These are phyloP conservation scores for Odontarrhena argentea DNA, from an alignment of 345 rosid genomes.

Conservation along the genomic window DNA sequence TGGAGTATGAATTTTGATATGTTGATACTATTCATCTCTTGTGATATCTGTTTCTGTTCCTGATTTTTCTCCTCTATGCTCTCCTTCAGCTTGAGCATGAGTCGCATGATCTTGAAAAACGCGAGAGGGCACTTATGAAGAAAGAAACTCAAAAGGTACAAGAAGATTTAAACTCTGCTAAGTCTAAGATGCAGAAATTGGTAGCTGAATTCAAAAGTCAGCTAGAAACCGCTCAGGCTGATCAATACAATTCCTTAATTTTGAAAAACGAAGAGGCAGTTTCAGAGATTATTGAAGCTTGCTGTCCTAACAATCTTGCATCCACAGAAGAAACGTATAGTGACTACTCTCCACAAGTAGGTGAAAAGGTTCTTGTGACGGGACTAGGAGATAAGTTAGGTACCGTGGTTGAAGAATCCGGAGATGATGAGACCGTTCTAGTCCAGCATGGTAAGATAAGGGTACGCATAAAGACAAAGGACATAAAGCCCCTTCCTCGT, in stretches of 20 bases:
- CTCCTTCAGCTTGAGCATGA: conserved; percentile 64
- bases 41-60: conserved; percentile 17
- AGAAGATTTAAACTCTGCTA: conserved; percentile 59
- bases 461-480: conserved; percentile 66
- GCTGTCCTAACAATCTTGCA: conserved; percentile 44
- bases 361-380: conserved; percentile 78
- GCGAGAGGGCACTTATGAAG: conserved; percentile 55
- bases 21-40: conserved; percentile 5
- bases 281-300: conserved; percentile 64
- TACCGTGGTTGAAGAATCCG: conserved; percentile 71
- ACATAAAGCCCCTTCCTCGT: conserved; percentile 50
- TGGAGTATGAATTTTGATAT: background rate
- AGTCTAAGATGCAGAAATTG: conserved; percentile 53
- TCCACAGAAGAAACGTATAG: conserved; percentile 42
- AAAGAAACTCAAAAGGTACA: conserved; percentile 61
- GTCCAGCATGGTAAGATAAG: conserved; percentile 85
- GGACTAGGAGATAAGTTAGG: conserved; percentile 74
- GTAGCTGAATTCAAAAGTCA: conserved; percentile 60
- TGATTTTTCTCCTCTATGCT: background rate
- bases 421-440: conserved; percentile 60
- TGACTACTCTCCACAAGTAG: conserved; percentile 55
- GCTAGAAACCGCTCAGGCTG: conserved; percentile 47
- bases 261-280: conserved; percentile 63
- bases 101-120: conserved; percentile 68
- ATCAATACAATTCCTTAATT: conserved; percentile 60